A percentile compares a stretch with the other conserved stretches of the same genome.
phyloP scores from a whole-genome alignment of 2,329 filamentous ascomycete species.

The Exophiala sp. region DNA sequence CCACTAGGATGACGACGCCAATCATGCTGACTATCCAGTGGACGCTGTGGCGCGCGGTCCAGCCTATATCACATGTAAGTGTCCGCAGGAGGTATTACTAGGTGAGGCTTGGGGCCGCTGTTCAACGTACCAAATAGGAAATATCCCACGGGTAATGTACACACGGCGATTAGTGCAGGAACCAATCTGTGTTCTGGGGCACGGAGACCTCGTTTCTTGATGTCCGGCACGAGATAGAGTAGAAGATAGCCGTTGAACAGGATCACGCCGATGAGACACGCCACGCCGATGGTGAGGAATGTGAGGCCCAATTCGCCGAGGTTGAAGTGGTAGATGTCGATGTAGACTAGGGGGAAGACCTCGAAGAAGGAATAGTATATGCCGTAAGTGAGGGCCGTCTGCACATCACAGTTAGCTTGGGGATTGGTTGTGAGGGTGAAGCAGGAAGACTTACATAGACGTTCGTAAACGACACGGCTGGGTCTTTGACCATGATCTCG shows the following conservation, averaged over 20 bases:
- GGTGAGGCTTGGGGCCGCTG: slow-evolving; percentile 30
- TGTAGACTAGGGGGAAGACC: slow-evolving; percentile 62
- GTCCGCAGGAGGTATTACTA: not conserved
- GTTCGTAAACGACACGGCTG: slow-evolving; percentile 59
- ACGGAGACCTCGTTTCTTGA: slow-evolving; percentile 46
- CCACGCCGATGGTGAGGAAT: slow-evolving; percentile 58
- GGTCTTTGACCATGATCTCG: slow-evolving; percentile 59
- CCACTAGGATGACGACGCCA: slow-evolving; percentile 40
- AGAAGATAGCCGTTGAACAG: slow-evolving; percentile 52
- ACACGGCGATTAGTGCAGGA: slow-evolving; percentile 52
- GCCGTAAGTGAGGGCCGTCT: slow-evolving; percentile 53
- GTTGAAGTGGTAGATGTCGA: slow-evolving; percentile 55
- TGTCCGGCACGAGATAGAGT: slow-evolving; percentile 51
- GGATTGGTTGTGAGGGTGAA: not conserved
- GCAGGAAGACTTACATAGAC: slow-evolving; percentile 51
- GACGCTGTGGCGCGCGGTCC: slow-evolving; percentile 26
- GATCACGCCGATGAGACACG: slow-evolving; percentile 51
- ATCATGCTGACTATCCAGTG: slow-evolving; percentile 40
- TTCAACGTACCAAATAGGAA: slow-evolving; percentile 47
- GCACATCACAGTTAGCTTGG: not conserved
- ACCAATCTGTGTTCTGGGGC: slow-evolving; percentile 49
- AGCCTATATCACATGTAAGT: slow-evolving; percentile 7
- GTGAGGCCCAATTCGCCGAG: slow-evolving; percentile 57
- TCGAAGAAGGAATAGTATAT: slow-evolving; percentile 58
- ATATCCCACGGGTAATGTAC: slow-evolving; percentile 53